Base-by-base conservation (phyloP, 2,329 filamentous ascomycete species). In the Allantophomopsis cytisporea region DNA sequence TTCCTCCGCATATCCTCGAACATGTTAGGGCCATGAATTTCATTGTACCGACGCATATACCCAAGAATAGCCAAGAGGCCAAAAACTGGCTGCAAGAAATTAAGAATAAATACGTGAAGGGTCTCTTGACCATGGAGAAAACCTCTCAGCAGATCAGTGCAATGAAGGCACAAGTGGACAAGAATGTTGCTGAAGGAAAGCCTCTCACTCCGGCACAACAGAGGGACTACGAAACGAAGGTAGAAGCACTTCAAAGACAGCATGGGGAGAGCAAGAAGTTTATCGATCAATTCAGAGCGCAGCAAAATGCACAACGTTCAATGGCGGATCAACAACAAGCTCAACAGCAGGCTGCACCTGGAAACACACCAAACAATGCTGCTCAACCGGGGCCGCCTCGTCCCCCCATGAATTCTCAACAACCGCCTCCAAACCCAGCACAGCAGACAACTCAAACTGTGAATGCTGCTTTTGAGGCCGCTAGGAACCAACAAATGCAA, bases 21-120 rank as follows among this genome's bases (percentile, higher is more conserved):
- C 68, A 70, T 42, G 56, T 73, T 15, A 64, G 57, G 13, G 60
- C 63, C 40, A 65, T 73, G 47, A 60, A 59, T 2, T 73, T 68
- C 46, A 56, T 60, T 12, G 54, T 64, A 2, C 67, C 67, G 1
- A 48, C 60, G 1, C 54, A 59, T n/a, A 39, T 70, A 0, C 50
- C 55, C 0, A 62, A 66, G 13, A 56, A 60, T 3, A 56, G 60
- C 0, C 61, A 68, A n/a, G 58, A 61, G 4, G 58, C 60, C 2
- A 45, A 52, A 0, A 68, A 69, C 44, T 73, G 67, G 66, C 50
- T 66, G 2, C 57, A 63, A 7, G 64, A 71, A 2, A 56, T 64
- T 23, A 70, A 64, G 47, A 54, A 60, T 0, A 62, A 60, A 39
- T 72, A 74, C 42, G 57, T 59, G 0, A 57, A 64, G 31, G 69